Evolutionary conservation across 2,329 filamentous ascomycete species (phyloP), one percentile per base, ranked within the genome.

Genomic region (Paraphoma chrysanthemicola): DNA sequence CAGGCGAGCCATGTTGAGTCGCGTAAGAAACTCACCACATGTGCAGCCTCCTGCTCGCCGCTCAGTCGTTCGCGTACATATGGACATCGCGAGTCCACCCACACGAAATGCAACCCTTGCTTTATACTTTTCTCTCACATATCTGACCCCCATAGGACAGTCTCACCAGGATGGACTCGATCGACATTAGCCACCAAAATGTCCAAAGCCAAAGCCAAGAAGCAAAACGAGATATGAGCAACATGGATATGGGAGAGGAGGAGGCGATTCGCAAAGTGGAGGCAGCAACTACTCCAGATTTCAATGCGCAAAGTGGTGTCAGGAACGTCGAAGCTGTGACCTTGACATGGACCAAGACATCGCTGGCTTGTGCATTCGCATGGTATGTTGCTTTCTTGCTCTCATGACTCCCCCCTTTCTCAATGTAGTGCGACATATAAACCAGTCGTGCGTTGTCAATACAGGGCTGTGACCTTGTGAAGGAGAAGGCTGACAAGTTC

Each of bases 271-370:
- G 56, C 44, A 64, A 64, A 49, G 61, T 64, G 12, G 61, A 62
- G 16, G 59, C 53, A 42, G 59, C 61, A 3, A 56, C 44, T 14
- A 56, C 50, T 6, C 56, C 60, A 38, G 50, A 57, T n/a, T 31
- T 44, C 1, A 56, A 67, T 30, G 69, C 67, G 28, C 69, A 77
- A 36, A 55, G 70, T 41, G 77, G 77, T 63, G 68, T 78, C 1
- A 66, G 72, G 55, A 66, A 72, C 23, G 71, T 69, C 11, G 72
- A 78, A 50, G 77, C 77, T 17, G 69, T 75, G n/a, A 77, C 75
- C 2, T 57, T 75, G 18, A 68, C 71, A 4, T 79, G 77, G 77
- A 70, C 67, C 4, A 75, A 70, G 56, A 69, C 66, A 48, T 67
- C 71, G 10, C 63, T 78, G 9, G 68, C 67, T 30, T 56, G 65